These are phyloP conservation scores for Friedmanniomyces endolithicus DNA, from an alignment of 495 filamentous ascomycete genomes.

Conservation along the genomic window DNA sequence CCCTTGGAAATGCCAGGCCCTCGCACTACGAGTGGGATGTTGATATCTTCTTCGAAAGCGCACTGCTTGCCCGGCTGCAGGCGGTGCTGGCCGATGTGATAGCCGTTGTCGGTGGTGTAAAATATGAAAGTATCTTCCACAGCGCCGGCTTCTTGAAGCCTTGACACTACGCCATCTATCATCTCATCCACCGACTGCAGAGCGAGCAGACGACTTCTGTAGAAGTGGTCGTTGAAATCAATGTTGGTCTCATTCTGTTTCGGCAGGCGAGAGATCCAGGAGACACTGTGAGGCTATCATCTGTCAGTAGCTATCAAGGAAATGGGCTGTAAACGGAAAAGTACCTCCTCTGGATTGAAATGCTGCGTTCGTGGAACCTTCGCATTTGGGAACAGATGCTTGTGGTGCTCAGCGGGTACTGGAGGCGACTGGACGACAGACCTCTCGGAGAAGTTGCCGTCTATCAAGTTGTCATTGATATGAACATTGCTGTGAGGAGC, in stretches of 20 bases:
- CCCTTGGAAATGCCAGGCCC: conserved; percentile 24
- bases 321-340: too few species aligned
- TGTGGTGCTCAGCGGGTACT: conserved; percentile 28
- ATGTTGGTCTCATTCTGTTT: conserved; percentile 43
- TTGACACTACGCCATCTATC: conserved; percentile 43
- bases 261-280: conserved; percentile 47
- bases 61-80: conserved; percentile 59
- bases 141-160: conserved; percentile 39
- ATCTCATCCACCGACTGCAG: conserved; percentile 61
- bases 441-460: conserved; percentile 11
- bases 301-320: neutral
- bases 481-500: conserved; percentile 52
- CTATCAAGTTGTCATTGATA: conserved; percentile 22
- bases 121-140: conserved; percentile 60
- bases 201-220: conserved; percentile 48
- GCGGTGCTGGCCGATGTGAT: conserved; percentile 63
- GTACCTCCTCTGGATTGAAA: conserved; percentile 29
- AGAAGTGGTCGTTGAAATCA: conserved; percentile 56
- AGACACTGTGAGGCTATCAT: conserved; percentile 39
- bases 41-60: conserved; percentile 63
- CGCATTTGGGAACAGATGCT: conserved; percentile 37
- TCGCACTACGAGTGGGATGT: conserved; percentile 48
- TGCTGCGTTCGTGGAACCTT: conserved; percentile 41
- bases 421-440: conserved; percentile 13
- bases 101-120: conserved; percentile 64